Base-by-base conservation (phyloP, 352 stramenopile species). In the Saprolegnia diclina region DNA sequence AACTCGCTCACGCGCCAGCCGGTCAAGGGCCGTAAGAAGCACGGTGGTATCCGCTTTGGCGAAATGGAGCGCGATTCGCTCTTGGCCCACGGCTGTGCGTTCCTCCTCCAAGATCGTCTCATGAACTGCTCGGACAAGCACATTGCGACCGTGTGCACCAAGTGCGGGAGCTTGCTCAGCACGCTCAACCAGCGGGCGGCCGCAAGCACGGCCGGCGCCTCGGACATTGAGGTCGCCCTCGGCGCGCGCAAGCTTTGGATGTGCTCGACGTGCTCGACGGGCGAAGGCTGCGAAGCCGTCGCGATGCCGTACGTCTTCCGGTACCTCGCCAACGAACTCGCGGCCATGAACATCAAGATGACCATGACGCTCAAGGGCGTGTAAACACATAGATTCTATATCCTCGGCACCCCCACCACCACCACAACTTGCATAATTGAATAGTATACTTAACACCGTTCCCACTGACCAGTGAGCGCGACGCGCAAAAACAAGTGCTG, bases 41-140 rank as follows among this genome's bases (percentile, higher is more conserved):
- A 97, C 71, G 98, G 97, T 76, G 97, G 97, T 77, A 99, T 99
- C 74, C 94, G 98, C 71, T 96, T 99, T 29, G 98, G 98, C 67
- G 98, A 99, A 83, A 99, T 99, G 98, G 98, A 99, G 86, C 88
- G 97, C 45, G 97, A 99, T 77, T 98, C 96, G 69, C 79, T 99
- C 45, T 81, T 99, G 37, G 97, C 95, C 66, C 97, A 99, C 82
- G 98, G 98, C 68, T 93, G 83, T 67, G 89, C 96, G 29, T 99
- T 98, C 82, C 76, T 99, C 64, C 79, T 99, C 45, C 95, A 98
- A 62, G 95, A 99, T 77, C 87, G 96, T 69, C 79, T 99, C 10
- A 88, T 99, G 81, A 99, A 99, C 77, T 99, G 97, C 77, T 99
- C 96, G 53, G 98, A 99, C 81, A 96, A 97, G 72, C 97, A 99